These are phyloP conservation scores for Plicaturopsis crispa DNA, from an alignment of 768 basidiomycete species.

Conservation along the genomic window DNA sequence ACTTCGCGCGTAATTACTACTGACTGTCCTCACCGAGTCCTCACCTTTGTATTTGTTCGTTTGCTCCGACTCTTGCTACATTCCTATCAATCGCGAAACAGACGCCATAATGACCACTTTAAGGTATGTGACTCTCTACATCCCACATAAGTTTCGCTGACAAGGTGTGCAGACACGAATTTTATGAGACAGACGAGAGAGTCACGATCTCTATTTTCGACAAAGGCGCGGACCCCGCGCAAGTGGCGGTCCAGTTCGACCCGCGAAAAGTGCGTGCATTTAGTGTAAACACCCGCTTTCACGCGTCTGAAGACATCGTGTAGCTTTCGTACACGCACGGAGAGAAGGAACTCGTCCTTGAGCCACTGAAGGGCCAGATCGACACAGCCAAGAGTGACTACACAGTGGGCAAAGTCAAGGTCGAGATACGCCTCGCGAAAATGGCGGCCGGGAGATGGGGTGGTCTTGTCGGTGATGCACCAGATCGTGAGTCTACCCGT, in stretches of 20 bases:
- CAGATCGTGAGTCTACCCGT: slow-evolving; percentile 55
- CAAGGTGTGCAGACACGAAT: slow-evolving; percentile 81
- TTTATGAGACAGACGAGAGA: slow-evolving; percentile 79
- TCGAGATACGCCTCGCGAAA: slow-evolving; percentile 80
- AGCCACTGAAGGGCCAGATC: slow-evolving; percentile 81
- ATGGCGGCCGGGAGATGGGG: slow-evolving; percentile 65
- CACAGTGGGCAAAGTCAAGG: slow-evolving; percentile 78
- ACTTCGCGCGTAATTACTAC: too few species aligned
- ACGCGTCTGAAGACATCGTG: slow-evolving; percentile 29
- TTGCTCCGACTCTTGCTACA: too few species aligned
- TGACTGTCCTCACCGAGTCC: too few species aligned
- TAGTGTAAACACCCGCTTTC: background rate
- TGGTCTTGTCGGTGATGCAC: slow-evolving; percentile 61
- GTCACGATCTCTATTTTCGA: slow-evolving; percentile 74
- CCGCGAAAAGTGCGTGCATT: slow-evolving; percentile 45
- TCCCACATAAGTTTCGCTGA: background rate
- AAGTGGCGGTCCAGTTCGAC: slow-evolving; percentile 56
- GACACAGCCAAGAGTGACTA: slow-evolving; percentile 52
- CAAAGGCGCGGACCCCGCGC: slow-evolving; percentile 59
- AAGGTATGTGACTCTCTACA: slow-evolving; percentile 13
- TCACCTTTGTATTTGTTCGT: slow-evolving; percentile 3
- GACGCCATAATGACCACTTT: slow-evolving; percentile 16
- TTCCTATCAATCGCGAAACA: background rate
- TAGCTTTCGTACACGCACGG: slow-evolving; percentile 60
- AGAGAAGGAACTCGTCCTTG: slow-evolving; percentile 61